Base-by-base conservation (phyloP, 2,329 filamentous ascomycete species). In the Venturia asperata region DNA sequence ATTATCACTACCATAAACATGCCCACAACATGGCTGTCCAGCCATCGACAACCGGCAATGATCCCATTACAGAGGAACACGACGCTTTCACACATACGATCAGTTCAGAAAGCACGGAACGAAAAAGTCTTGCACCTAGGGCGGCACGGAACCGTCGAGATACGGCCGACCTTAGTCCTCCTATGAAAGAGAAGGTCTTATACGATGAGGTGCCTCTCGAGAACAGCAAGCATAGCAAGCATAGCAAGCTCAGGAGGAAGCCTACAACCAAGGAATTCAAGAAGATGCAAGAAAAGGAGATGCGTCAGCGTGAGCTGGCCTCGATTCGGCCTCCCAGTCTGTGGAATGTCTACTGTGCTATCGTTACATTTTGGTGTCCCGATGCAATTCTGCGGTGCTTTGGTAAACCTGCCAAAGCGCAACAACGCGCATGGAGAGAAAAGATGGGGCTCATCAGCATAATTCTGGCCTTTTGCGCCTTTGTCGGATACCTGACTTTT, bases 371-470 rank as follows among this genome's bases (percentile, higher is more conserved):
- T 72, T 97, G 94, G 92, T 89, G 86, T 66, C 94, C 94, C 0
- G 88, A 92, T 73, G 89, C 93, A 67, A 77, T 97, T 37, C 80
- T 99, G 64, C 85, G 83, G 69, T 96, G 91, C 77, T 94, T 92
- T 72, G 92, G 92, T 47, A 95, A 90, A 81, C 86, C 87, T 9
- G 83, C 90, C 58, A 94, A 90, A 76, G 91, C 88, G 19, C 91
- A 97, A 76, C 89, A 92, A 73, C 85, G 91, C 72, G 94, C 94
- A 2, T 99, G 94, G 94, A 86, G 94, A 69, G 94, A 99, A 75
- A 99, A 99, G 82, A 95, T 99, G 82, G 94, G 94, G 2, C 79
- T 99, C 66, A 90, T 97, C 78, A 96, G 92, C 77, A 87, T 99
- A 73, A 99, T 99, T 74, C 74, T 96, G 41, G 74, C 88, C 67